A percentile compares a stretch with the other conserved stretches of the same genome.
Evolutionary conservation across 371 early-diverging fungal genomes (phyloP).

Genomic region (Mortierella sp.): DNA sequence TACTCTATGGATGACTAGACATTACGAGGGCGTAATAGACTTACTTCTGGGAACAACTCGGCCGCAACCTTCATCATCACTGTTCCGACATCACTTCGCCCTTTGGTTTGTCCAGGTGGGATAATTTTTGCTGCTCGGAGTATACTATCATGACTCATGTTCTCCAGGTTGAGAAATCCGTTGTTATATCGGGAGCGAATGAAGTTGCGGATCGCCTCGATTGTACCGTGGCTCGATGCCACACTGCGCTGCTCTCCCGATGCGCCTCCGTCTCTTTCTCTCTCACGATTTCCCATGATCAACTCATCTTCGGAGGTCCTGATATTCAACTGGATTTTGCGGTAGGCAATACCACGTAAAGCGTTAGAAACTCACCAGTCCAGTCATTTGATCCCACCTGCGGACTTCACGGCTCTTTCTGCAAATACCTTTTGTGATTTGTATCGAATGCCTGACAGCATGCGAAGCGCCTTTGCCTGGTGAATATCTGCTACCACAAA

Average conservation of each 20-base stretch:
- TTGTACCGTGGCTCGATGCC: slow-evolving; percentile 1
- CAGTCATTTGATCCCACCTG: no score
- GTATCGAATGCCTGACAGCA: slow-evolving; percentile 25
- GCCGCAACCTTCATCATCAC: slow-evolving; percentile 42
- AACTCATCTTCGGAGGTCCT: slow-evolving; percentile 22
- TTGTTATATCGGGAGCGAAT: slow-evolving; percentile 23
- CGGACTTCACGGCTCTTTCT: no score
- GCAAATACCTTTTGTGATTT: slow-evolving; percentile 24
- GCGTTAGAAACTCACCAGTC: neutral
- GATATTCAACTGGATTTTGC: slow-evolving; percentile 12
- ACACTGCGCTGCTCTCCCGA: neutral
- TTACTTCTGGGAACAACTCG: slow-evolving; percentile 42
- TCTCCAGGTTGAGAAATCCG: slow-evolving; percentile 41
- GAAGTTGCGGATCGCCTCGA: slow-evolving; percentile 28
- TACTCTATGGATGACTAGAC: neutral
- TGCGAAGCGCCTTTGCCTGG: slow-evolving; percentile 20
- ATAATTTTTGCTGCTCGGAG: slow-evolving; percentile 15
- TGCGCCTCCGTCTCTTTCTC: neutral
- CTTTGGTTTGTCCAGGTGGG: slow-evolving; percentile 24
- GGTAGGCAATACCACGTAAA: neutral
- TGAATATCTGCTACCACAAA: slow-evolving; percentile 22
- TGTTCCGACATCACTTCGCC: slow-evolving; percentile 22
- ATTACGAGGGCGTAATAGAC: neutral
- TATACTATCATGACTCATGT: slow-evolving; percentile 25
- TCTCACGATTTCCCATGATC: slow-evolving; percentile 2